phyloP scores from a whole-genome alignment of 352 stramenopile genomes.

The Globisporangium iwayamae region DNA sequence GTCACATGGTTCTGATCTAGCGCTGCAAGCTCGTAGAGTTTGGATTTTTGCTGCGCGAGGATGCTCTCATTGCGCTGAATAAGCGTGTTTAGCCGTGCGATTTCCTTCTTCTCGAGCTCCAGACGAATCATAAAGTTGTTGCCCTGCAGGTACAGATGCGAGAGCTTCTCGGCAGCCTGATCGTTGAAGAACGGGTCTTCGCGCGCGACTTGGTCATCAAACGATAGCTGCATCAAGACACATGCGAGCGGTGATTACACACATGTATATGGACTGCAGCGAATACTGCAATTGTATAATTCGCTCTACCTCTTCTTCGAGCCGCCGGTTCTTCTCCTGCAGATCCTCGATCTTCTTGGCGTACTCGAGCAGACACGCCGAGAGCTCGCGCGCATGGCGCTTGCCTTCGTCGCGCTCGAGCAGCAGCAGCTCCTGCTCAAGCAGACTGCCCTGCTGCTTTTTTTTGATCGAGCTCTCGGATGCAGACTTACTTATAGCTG shows the following conservation, averaged over 20 bases:
- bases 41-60: conserved; percentile 66
- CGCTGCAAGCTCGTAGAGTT: conserved; percentile 68
- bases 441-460: conserved; percentile 40
- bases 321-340: conserved; percentile 69
- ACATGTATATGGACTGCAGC: background rate
- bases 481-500: conserved; percentile 14
- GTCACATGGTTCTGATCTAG: conserved; percentile 67
- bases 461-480: conserved; percentile 28
- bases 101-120: conserved; percentile 73
- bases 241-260: background rate
- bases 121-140: conserved; percentile 83
- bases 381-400: conserved; percentile 63
- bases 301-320: conserved; percentile 62
- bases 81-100: conserved; percentile 52
- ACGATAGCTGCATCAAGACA: conserved; percentile 43
- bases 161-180: conserved; percentile 67
- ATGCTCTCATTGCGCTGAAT: conserved; percentile 64
- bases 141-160: conserved; percentile 68
- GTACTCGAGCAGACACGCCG: conserved; percentile 62
- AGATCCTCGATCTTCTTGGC: conserved; percentile 75
- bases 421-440: conserved; percentile 67
- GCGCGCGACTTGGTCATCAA: conserved; percentile 62
- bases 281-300: background rate
- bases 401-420: conserved; percentile 74
- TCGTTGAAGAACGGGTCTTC: conserved; percentile 81